A percentile compares a stretch with the other conserved stretches of the same genome.
These are phyloP conservation scores for Rhizoclosmatium sp. DNA, from an alignment of 192 early-diverging fungal species.

Conservation along the genomic window DNA sequence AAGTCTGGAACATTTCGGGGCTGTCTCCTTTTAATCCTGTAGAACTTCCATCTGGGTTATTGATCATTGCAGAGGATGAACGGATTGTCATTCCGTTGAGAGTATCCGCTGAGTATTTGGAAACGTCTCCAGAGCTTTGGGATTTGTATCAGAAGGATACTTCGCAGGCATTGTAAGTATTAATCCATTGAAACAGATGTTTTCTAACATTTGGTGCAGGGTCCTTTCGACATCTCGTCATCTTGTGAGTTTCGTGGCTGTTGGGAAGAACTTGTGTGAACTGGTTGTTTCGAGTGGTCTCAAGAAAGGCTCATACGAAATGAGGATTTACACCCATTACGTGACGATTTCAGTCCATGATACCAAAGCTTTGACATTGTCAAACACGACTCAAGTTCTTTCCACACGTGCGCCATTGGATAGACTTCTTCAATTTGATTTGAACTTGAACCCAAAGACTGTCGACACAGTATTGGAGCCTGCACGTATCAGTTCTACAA, in stretches of 20 bases:
- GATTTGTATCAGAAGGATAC: conserved; percentile 8
- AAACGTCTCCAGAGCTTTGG: neutral
- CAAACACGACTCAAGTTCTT: no score
- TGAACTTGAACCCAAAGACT: neutral
- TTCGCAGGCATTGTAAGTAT: neutral
- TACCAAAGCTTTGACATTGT: no score
- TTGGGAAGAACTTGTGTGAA: conserved; percentile 8
- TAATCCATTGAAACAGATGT: neutral
- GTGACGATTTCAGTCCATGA: neutral
- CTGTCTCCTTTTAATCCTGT: neutral
- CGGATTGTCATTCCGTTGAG: conserved; percentile 3
- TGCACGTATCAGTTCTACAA: neutral
- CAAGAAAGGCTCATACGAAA: neutral
- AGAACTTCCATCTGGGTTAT: neutral
- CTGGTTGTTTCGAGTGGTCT: neutral
- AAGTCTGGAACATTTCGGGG: conserved; percentile 26
- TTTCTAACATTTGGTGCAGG: neutral
- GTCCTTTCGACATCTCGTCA: neutral
- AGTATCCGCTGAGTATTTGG: conserved; percentile 4
- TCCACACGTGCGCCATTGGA: no score
- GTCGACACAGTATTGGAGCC: neutral
- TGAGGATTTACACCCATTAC: neutral
- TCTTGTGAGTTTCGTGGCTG: neutral
- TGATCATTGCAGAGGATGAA: neutral
- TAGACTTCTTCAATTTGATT: neutral